Conservation (phyloP, 176 grass and related monocot genomes). For the Triticum dicoccoides region DNA sequence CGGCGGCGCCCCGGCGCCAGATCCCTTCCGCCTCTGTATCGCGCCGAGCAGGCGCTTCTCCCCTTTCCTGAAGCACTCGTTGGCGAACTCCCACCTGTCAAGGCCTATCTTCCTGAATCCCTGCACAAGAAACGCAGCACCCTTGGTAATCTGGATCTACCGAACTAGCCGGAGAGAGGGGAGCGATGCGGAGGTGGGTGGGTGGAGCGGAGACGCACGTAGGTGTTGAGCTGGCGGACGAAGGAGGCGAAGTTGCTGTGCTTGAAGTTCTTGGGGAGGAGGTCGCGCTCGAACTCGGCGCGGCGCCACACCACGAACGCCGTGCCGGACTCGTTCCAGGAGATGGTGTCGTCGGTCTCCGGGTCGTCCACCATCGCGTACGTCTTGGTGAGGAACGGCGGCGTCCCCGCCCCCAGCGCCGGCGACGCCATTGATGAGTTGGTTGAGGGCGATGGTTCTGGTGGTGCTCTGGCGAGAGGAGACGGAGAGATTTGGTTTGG, state of each 20-base stretch:
- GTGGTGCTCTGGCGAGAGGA: background rate
- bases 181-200: background rate
- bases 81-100: slow-evolving; percentile 88
- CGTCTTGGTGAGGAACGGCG: slow-evolving; percentile 75
- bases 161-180: background rate
- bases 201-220: slow-evolving; percentile 29
- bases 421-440: slow-evolving; percentile 37
- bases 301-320: slow-evolving; percentile 65
- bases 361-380: slow-evolving; percentile 64
- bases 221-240: slow-evolving; percentile 88
- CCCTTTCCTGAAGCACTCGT: slow-evolving; percentile 66
- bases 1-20: background rate
- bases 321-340: slow-evolving; percentile 64
- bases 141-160: slow-evolving; percentile 19
- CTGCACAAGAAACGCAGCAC: slow-evolving; percentile 23
- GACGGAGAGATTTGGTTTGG: background rate
- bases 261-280: slow-evolving; percentile 81
- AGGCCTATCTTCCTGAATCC: slow-evolving; percentile 71
- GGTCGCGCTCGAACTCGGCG: slow-evolving; percentile 61
- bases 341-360: slow-evolving; percentile 52
- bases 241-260: slow-evolving; percentile 96
- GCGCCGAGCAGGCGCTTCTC: slow-evolving; percentile 67
- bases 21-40: slow-evolving; percentile 66
- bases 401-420: slow-evolving; percentile 31
- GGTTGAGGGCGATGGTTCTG: background rate